phyloP scores from a whole-genome alignment of 495 filamentous ascomycete genomes.

The Neurospora sp. region DNA sequence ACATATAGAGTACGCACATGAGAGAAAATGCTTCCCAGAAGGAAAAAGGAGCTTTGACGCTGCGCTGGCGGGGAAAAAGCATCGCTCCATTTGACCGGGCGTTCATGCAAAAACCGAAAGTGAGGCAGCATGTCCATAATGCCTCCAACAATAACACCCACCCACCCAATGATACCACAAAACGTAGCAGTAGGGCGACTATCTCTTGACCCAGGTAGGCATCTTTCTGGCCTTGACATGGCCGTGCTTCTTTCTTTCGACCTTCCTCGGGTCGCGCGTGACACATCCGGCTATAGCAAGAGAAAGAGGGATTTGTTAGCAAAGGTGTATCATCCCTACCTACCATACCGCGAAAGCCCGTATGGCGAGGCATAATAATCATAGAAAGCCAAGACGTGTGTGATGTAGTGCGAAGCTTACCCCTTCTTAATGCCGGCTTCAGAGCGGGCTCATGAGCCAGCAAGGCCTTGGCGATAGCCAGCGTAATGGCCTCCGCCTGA shows the following conservation, averaged over 20 bases:
- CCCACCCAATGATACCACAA: background rate
- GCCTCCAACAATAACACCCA: background rate
- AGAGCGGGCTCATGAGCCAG: constrained; percentile 81
- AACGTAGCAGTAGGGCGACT: constrained; percentile 13
- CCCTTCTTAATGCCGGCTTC: constrained; percentile 78
- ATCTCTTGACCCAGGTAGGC: constrained; percentile 95
- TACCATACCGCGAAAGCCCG: background rate
- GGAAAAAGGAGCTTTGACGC: background rate
- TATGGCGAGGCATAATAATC: background rate
- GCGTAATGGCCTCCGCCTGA: constrained; percentile 87
- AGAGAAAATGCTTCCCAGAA: constrained; percentile 7
- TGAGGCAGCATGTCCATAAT: background rate
- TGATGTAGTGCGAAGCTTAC: constrained; percentile 43
- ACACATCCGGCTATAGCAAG: constrained; percentile 66
- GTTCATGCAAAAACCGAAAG: constrained; percentile 12
- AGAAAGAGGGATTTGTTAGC: background rate
- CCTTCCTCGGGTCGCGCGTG: constrained; percentile 80
- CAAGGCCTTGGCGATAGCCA: constrained; percentile 84
- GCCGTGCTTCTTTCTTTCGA: constrained; percentile 98
- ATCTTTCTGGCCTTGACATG: constrained; percentile 94
- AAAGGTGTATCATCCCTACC: background rate
- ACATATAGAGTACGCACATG: background rate
- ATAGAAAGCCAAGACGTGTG: background rate
- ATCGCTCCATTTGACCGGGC: constrained; percentile 1
- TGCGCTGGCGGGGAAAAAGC: constrained; percentile 1